These are phyloP conservation scores for Xerocomus brunneocitrinus DNA, from an alignment of 768 basidiomycete species.

Conservation along the genomic window DNA sequence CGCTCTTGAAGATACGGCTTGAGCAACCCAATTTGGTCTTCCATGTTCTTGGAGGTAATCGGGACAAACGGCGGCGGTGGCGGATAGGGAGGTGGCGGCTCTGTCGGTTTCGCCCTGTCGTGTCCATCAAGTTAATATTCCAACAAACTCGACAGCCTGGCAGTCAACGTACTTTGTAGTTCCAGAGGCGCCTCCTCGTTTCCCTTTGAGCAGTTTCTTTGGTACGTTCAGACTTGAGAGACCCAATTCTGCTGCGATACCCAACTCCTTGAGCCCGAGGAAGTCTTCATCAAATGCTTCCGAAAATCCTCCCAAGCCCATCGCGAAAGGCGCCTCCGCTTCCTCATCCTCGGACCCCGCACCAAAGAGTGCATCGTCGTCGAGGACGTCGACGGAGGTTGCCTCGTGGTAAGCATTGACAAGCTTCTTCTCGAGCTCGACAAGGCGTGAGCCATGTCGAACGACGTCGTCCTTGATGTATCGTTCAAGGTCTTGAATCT, in stretches of 20 bases:
- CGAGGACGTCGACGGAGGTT: slow-evolving; percentile 40
- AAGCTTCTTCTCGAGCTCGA: slow-evolving; percentile 84
- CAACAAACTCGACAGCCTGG: neutral
- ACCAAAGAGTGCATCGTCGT: slow-evolving; percentile 49
- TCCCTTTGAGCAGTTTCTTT: slow-evolving; percentile 66
- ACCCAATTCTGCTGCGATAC: slow-evolving; percentile 83
- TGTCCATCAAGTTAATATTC: slow-evolving; percentile 3
- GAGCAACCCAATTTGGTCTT: slow-evolving; percentile 82
- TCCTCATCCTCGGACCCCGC: slow-evolving; percentile 53
- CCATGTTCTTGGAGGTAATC: slow-evolving; percentile 59
- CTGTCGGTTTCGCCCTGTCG: slow-evolving; percentile 55
- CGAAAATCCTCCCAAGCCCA: slow-evolving; percentile 76
- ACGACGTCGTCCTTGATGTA: slow-evolving; percentile 89
- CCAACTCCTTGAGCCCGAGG: slow-evolving; percentile 81
- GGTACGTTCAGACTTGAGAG: slow-evolving; percentile 76
- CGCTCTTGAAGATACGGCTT: slow-evolving; percentile 66
- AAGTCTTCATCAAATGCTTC: slow-evolving; percentile 90
- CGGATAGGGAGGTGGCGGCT: slow-evolving; percentile 80
- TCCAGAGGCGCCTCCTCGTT: slow-evolving; percentile 40
- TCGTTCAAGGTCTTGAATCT: slow-evolving; percentile 73
- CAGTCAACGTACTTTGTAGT: slow-evolving; percentile 45
- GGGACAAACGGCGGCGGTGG: slow-evolving; percentile 79
- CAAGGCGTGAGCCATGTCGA: slow-evolving; percentile 69
- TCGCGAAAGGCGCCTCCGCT: slow-evolving; percentile 60
- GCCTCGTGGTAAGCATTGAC: slow-evolving; percentile 77